phyloP scores from a whole-genome alignment of 208 protist genomes.

The Willaertia magna region DNA sequence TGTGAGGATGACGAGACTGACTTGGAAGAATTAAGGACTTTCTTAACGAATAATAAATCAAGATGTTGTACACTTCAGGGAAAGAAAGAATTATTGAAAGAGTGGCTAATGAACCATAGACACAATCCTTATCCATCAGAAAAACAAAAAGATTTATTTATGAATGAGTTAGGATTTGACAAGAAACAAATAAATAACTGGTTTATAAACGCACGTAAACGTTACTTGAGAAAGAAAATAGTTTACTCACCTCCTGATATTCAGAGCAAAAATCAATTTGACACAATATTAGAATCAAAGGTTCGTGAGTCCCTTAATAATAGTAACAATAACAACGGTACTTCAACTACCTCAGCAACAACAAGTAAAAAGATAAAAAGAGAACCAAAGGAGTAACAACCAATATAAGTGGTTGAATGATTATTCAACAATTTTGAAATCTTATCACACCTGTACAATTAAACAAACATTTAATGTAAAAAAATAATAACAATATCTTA shows the following conservation, averaged over 20 bases:
- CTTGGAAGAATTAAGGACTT: no score
- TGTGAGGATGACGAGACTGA: no score
- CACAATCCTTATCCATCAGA: slow-evolving; percentile 34
- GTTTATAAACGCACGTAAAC: slow-evolving; percentile 31
- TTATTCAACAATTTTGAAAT: no score
- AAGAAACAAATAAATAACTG: slow-evolving; percentile 36
- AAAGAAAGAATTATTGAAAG: background rate
- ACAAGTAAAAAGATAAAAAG: no score
- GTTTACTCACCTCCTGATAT: background rate
- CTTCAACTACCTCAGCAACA: no score
- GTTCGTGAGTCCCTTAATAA: background rate
- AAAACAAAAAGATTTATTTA: slow-evolving; percentile 24
- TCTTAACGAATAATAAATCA: no score
- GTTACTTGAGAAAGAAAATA: slow-evolving; percentile 22
- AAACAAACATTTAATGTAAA: no score
- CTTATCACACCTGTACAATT: no score
- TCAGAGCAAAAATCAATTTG: background rate
- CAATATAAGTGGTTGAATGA: no score
- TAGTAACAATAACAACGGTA: no score
- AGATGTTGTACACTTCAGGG: background rate
- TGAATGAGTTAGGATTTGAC: slow-evolving; percentile 7
- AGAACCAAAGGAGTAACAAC: no score
- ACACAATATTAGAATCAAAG: background rate
- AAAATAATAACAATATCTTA: no score
- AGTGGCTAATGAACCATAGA: background rate